Conservation (phyloP, 768 basidiomycete genomes). For the Kwoniella heveanensis region DNA sequence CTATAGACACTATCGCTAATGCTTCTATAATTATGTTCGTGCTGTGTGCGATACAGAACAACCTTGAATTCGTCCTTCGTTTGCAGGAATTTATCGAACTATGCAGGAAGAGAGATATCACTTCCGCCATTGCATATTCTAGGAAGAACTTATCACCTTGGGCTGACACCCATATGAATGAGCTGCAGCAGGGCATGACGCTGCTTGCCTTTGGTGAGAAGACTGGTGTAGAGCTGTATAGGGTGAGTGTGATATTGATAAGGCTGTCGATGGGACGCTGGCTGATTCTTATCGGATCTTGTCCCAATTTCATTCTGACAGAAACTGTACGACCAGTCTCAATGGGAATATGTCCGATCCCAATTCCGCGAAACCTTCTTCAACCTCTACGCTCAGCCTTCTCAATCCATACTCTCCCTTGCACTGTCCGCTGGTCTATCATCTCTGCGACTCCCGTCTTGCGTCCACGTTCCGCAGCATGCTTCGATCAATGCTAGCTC, state of each 20-base stretch:
- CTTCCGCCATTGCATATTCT: constrained; percentile 80
- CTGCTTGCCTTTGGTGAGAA: constrained; percentile 70
- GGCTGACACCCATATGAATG: constrained; percentile 71
- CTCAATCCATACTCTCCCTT: constrained; percentile 81
- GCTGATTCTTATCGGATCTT: background rate
- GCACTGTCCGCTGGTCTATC: constrained; percentile 89
- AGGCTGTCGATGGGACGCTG: too few species aligned
- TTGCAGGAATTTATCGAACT: constrained; percentile 97
- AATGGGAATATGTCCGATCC: constrained; percentile 74
- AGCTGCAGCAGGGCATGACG: constrained; percentile 75
- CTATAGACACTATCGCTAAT: too few species aligned
- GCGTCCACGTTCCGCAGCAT: constrained; percentile 58
- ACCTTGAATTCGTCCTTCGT: constrained; percentile 92
- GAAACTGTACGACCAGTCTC: constrained; percentile 77
- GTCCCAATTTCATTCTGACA: constrained; percentile 53
- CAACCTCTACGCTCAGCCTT: constrained; percentile 80
- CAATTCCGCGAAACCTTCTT: constrained; percentile 86
- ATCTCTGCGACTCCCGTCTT: constrained; percentile 83
- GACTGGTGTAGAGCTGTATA: constrained; percentile 76
- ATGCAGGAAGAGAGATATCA: constrained; percentile 65
- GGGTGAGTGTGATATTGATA: too few species aligned
- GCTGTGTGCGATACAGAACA: constrained; percentile 63
- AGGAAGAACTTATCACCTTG: constrained; percentile 78
- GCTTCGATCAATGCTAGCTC: background rate
- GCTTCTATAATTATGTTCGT: background rate